Evolutionary conservation across 176 grass and related monocot genomes (phyloP).

Genomic region (Guadua angustifolia): DNA sequence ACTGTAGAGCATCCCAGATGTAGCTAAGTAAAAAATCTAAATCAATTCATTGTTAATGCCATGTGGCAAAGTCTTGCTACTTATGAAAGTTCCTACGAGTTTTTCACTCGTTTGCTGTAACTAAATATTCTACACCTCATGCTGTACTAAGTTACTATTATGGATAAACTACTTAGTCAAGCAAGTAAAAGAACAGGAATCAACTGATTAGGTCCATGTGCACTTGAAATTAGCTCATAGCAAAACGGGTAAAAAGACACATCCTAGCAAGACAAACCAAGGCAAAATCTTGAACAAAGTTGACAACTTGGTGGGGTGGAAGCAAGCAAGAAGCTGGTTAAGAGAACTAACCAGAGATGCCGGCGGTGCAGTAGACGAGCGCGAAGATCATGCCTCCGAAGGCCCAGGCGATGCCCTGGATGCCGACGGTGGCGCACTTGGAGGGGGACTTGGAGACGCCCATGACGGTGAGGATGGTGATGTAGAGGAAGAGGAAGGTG

Average conservation of each 20-base stretch:
- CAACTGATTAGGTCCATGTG: not conserved
- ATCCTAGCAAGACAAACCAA: not conserved
- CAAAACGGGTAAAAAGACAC: not conserved
- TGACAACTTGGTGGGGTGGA: not conserved
- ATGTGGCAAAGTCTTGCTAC: not conserved
- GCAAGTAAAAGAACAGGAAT: constrained; percentile 2
- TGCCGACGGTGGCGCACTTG: constrained; percentile 78
- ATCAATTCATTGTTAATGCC: not conserved
- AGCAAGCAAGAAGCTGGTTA: not conserved
- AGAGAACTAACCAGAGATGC: constrained; percentile 70
- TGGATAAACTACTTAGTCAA: not conserved
- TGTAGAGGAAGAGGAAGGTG: constrained; percentile 96
- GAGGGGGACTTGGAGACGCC: constrained; percentile 43
- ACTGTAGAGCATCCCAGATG: not conserved
- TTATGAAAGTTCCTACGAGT: not conserved
- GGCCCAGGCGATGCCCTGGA: constrained; percentile 95
- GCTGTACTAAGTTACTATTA: not conserved
- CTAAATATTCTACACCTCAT: constrained; percentile 3
- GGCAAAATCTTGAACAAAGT: constrained; percentile 23
- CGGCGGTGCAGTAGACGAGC: constrained; percentile 94
- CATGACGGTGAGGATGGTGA: constrained; percentile 89
- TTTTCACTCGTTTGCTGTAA: not conserved
- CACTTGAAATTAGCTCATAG: not conserved
- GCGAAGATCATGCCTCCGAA: constrained; percentile 97
- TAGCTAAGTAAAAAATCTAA: not conserved